phyloP scores from a whole-genome alignment of 345 rosid species.

The Rhodamnia argentea region DNA sequence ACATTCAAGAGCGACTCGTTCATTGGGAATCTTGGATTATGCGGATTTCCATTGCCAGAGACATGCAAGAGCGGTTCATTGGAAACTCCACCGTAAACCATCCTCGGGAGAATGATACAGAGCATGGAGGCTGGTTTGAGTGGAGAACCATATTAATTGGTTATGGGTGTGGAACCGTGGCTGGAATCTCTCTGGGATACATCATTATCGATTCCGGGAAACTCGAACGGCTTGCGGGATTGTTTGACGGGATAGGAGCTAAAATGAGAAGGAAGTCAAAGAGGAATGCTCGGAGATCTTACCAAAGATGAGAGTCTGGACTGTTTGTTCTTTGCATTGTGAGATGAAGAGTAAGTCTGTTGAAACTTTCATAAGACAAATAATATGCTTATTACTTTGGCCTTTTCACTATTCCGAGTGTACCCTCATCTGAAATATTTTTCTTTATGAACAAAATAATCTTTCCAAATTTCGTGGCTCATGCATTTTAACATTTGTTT shows the following conservation, averaged over 20 bases:
- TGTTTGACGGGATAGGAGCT: conserved; percentile 36
- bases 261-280: conserved; percentile 29
- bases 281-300: neutral
- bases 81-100: neutral
- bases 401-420: neutral
- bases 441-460: too few species aligned
- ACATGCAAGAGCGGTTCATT: neutral
- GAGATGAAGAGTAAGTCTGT: neutral
- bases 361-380: neutral
- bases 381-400: neutral
- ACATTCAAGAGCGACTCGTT: neutral
- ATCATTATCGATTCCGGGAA: neutral
- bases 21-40: neutral
- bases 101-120: neutral
- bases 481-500: too few species aligned
- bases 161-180: conserved; percentile 3
- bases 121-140: neutral
- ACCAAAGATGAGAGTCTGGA: neutral
- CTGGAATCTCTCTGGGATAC: neutral
- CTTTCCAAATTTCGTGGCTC: too few species aligned
- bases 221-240: neutral
- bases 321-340: neutral
- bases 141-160: conserved; percentile 4
- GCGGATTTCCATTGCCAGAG: conserved; percentile 3
- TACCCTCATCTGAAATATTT: neutral